Evolutionary conservation across 2,329 filamentous ascomycete species (phyloP).

Genomic region (Colletotrichum siamense): DNA sequence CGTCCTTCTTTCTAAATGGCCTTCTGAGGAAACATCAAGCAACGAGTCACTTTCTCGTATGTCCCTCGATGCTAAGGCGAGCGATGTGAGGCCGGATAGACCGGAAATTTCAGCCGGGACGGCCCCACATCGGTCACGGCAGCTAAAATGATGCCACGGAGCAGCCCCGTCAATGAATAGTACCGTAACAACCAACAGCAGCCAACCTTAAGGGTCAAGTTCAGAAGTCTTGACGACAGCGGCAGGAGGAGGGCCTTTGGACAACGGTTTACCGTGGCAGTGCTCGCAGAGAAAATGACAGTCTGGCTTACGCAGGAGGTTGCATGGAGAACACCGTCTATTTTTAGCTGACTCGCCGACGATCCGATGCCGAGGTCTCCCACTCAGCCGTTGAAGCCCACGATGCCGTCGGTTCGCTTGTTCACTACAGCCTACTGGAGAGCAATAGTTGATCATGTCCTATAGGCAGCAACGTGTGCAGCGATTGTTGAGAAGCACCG

Average conservation of each 20-base stretch:
- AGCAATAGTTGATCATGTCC: neutral
- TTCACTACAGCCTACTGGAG: neutral
- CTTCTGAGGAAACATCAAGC: neutral
- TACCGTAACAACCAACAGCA: neutral
- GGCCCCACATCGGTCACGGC: neutral
- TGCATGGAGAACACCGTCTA: neutral
- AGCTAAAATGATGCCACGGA: neutral
- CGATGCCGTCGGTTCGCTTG: neutral
- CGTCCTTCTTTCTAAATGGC: neutral
- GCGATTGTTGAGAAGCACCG: neutral
- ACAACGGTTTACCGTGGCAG: neutral
- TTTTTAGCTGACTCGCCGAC: neutral
- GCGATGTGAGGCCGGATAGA: neutral
- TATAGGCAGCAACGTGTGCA: neutral
- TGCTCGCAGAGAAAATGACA: neutral
- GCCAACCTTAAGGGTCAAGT: too few species aligned
- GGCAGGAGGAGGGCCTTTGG: neutral
- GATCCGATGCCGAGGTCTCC: neutral
- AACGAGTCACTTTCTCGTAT: neutral
- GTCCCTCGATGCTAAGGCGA: neutral
- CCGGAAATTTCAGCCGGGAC: neutral
- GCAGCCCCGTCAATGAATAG: neutral
- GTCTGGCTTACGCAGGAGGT: neutral
- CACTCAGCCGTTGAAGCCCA: neutral
- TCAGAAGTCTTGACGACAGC: neutral